These are phyloP conservation scores for Saccharomyces hybrid DNA, from an alignment of 1,139 yeast species.

Conservation along the genomic window DNA sequence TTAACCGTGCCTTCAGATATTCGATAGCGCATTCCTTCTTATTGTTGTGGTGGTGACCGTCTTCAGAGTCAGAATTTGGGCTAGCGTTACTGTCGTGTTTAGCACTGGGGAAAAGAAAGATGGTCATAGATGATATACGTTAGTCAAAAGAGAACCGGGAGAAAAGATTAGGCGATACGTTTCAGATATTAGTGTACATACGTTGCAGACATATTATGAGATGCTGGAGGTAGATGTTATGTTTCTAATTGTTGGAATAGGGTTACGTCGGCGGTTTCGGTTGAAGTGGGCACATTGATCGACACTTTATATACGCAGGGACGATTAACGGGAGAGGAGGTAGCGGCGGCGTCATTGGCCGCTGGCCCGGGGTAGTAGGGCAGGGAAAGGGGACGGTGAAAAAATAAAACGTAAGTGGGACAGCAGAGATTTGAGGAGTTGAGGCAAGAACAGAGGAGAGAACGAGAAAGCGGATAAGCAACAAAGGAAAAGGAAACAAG, in stretches of 20 bases:
- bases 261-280: background rate
- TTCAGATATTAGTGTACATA: background rate
- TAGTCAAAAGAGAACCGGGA: background rate
- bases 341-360: slow-evolving; percentile 1
- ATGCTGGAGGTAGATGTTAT: background rate
- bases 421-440: background rate
- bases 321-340: slow-evolving; percentile 1
- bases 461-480: background rate
- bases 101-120: background rate
- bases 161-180: background rate
- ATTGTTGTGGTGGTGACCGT: slow-evolving; percentile 2
- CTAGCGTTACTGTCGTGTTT: background rate
- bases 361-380: slow-evolving; percentile 1
- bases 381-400: background rate
- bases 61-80: background rate
- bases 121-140: background rate
- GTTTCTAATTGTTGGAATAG: background rate
- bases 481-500: background rate
- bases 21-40: slow-evolving; percentile 1
- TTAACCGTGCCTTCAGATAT: background rate
- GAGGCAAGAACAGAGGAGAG: background rate
- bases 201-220: background rate
- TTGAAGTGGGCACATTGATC: background rate
- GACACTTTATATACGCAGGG: slow-evolving; percentile 1
- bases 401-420: background rate